Percentiles rank a stretch among this genome's conserved stretches.
Conservation (phyloP, 352 stramenopile species). For the Phytophthora capsici region DNA sequence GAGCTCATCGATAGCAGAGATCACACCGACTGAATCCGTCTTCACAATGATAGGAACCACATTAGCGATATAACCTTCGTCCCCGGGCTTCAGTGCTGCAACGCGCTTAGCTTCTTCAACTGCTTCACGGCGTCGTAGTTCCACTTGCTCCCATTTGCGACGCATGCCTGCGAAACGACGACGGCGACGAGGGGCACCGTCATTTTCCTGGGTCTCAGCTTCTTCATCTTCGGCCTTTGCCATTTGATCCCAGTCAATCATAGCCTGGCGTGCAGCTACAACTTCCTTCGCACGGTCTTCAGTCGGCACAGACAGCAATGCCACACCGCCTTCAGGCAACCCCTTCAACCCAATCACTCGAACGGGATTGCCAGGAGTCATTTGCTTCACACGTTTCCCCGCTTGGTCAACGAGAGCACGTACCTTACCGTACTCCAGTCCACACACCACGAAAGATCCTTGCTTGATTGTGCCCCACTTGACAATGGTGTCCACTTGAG, state of each 20-base stretch:
- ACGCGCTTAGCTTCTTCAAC: conserved; percentile 76
- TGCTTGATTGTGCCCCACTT: conserved; percentile 97
- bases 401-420: conserved; percentile 70
- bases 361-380: conserved; percentile 91
- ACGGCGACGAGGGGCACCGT: conserved; percentile 34
- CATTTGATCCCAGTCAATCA: conserved; percentile 82
- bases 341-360: conserved; percentile 89
- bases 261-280: conserved; percentile 67
- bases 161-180: conserved; percentile 60
- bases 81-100: conserved; percentile 68
- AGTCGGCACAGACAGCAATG: conserved; percentile 72
- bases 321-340: conserved; percentile 77
- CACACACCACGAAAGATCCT: conserved; percentile 95
- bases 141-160: conserved; percentile 73
- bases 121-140: conserved; percentile 67
- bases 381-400: conserved; percentile 90
- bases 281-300: conserved; percentile 87
- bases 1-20: conserved; percentile 93
- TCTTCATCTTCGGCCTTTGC: conserved; percentile 63
- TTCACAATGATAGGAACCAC: conserved; percentile 98
- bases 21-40: conserved; percentile 97
- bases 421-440: conserved; percentile 95
- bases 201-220: conserved; percentile 40
- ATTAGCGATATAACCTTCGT: conserved; percentile 89
- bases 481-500: conserved; percentile 95